Evolutionary conservation across 768 basidiomycete species (phyloP).

Genomic region (Vishniacozyma victoriae): DNA sequence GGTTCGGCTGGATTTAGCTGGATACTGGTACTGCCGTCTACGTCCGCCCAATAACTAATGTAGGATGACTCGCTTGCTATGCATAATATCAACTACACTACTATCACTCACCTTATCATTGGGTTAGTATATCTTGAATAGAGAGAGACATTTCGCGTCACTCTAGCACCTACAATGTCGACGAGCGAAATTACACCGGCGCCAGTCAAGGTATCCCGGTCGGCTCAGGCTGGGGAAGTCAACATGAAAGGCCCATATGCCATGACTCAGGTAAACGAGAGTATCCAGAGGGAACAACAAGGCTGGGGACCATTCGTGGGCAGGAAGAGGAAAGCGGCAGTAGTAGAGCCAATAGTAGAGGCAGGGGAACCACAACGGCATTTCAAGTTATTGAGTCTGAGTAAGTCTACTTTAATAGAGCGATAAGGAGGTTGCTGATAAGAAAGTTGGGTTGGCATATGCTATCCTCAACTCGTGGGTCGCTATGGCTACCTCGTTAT

Average conservation of each 20-base stretch:
- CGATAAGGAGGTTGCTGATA: not conserved
- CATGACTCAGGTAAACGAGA: slow-evolving; percentile 10
- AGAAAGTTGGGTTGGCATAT: slow-evolving; percentile 31
- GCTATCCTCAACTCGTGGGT: slow-evolving; percentile 37
- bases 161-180: not conserved
- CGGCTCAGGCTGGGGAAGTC: no score
- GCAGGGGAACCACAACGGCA: slow-evolving; percentile 2
- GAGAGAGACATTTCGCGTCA: no score
- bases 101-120: no score
- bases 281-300: slow-evolving; percentile 11
- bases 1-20: no score
- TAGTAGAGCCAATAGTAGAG: not conserved
- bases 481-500: slow-evolving; percentile 32
- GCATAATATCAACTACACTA: no score
- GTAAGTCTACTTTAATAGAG: slow-evolving; percentile 6
- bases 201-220: no score
- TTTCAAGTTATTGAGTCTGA: slow-evolving; percentile 17
- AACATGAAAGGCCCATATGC: slow-evolving; percentile 11
- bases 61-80: no score
- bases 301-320: slow-evolving; percentile 9
- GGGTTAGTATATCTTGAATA: no score
- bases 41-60: no score
- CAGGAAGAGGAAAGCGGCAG: not conserved
- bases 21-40: no score
- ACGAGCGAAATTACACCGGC: not conserved